Conservation (phyloP, 108 stramenopile species). For the Epithemia pelagica region DNA sequence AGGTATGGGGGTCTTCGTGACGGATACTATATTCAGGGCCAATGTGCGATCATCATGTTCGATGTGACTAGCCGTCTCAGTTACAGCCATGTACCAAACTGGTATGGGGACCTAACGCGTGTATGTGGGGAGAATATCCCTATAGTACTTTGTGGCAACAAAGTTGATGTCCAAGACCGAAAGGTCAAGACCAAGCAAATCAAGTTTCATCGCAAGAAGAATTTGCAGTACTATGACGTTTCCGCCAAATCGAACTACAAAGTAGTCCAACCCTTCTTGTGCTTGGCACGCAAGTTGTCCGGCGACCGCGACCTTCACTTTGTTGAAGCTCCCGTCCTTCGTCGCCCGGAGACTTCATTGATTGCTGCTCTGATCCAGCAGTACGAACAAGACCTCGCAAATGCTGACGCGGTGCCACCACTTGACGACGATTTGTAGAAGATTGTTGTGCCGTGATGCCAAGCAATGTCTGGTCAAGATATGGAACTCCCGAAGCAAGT, state of each 20-base stretch:
- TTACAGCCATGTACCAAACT: constrained; percentile 81
- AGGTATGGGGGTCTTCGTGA: constrained; percentile 72
- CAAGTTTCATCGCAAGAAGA: constrained; percentile 82
- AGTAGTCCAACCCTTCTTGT: constrained; percentile 84
- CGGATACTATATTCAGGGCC: constrained; percentile 65
- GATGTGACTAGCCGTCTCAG: constrained; percentile 68
- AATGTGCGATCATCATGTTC: constrained; percentile 84
- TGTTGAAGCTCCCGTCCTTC: constrained; percentile 85
- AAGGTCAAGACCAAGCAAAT: constrained; percentile 83
- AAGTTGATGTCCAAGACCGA: constrained; percentile 82
- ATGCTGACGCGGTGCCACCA: constrained; percentile 31
- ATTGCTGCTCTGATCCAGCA: constrained; percentile 33
- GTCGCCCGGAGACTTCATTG: constrained; percentile 64
- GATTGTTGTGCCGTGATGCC: too few species aligned
- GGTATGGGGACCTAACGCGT: constrained; percentile 71
- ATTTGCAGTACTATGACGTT: constrained; percentile 82
- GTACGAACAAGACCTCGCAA: constrained; percentile 16
- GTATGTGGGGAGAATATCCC: constrained; percentile 81
- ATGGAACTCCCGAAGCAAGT: too few species aligned
- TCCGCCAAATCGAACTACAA: constrained; percentile 85
- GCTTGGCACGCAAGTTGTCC: constrained; percentile 68
- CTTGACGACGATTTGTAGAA: constrained; percentile 80
- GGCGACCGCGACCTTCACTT: constrained; percentile 74
- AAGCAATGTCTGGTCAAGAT: too few species aligned
- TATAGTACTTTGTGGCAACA: constrained; percentile 82